phyloP scores from a whole-genome alignment of 2,329 filamentous ascomycete species.

The Fusarium musae region DNA sequence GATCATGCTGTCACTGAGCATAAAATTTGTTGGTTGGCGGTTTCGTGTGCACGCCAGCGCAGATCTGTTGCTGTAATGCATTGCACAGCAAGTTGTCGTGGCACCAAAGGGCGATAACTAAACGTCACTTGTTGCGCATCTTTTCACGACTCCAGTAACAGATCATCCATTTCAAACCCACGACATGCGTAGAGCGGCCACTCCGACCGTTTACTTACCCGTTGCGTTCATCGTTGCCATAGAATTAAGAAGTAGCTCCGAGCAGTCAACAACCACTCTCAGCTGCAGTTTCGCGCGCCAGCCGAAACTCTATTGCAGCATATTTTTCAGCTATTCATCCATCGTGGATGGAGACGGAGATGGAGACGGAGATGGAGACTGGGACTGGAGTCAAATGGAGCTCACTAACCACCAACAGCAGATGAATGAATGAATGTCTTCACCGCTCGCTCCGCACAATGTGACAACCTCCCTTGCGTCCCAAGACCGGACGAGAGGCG shows the following conservation, averaged over 20 bases:
- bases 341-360: neutral
- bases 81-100: conserved; percentile 25
- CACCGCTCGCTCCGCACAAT: conserved; percentile 28
- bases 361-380: no score
- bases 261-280: neutral
- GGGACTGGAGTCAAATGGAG: neutral
- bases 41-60: conserved; percentile 34
- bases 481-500: conserved; percentile 12
- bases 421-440: conserved; percentile 19
- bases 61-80: conserved; percentile 22
- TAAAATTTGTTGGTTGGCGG: conserved; percentile 11
- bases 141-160: conserved; percentile 23
- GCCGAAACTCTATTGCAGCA: conserved; percentile 25
- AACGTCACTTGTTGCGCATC: conserved; percentile 28
- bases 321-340: neutral
- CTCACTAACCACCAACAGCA: conserved; percentile 3
- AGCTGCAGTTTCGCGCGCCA: conserved; percentile 17
- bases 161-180: conserved; percentile 19
- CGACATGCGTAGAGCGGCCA: neutral
- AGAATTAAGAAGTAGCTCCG: conserved; percentile 10
- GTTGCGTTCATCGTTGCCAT: neutral
- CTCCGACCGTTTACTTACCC: neutral
- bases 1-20: conserved; percentile 25
- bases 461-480: conserved; percentile 35
- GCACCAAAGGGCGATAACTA: conserved; percentile 26